Percentiles rank a stretch among this genome's conserved stretches.
phyloP scores from a whole-genome alignment of 2,329 filamentous ascomycete genomes.

The Exophiala aquamarina region DNA sequence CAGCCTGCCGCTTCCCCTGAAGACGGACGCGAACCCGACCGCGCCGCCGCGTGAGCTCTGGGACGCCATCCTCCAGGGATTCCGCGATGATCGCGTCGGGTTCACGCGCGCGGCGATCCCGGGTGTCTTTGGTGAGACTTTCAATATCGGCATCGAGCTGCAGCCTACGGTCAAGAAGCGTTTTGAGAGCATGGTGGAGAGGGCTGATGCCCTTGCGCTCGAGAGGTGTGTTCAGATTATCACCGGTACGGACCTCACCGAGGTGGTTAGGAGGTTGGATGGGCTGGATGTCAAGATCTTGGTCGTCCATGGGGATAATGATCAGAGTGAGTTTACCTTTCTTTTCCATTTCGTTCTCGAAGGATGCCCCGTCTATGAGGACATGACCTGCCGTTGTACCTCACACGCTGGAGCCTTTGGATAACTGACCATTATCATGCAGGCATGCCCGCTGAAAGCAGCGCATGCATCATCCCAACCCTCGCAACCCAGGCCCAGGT shows the following conservation, averaged over 20 bases:
- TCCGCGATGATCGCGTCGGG: conserved; percentile 26
- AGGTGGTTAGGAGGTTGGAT: conserved; percentile 24
- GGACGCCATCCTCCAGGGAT: conserved; percentile 30
- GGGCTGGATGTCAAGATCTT: conserved; percentile 24
- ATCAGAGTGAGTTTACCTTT: conserved; percentile 23
- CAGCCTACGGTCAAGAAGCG: conserved; percentile 23
- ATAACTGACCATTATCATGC: background rate
- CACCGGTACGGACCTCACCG: conserved; percentile 29
- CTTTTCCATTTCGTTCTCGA: too few relatives aligned
- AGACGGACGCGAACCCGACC: conserved; percentile 26
- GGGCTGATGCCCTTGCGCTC: conserved; percentile 31
- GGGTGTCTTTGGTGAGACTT: conserved; percentile 26
- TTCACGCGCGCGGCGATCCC: conserved; percentile 27
- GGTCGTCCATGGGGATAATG: conserved; percentile 32
- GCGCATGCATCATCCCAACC: conserved; percentile 26
- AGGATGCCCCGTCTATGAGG: too few relatives aligned
- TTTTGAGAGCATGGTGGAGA: conserved; percentile 27
- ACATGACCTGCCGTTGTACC: too few relatives aligned
- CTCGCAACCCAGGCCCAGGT: conserved; percentile 27
- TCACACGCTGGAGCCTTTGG: too few relatives aligned
- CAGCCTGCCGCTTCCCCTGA: conserved; percentile 27
- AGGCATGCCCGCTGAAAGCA: conserved; percentile 30
- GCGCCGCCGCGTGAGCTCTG: conserved; percentile 29
- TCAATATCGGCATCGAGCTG: conserved; percentile 23
- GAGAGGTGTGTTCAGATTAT: conserved; percentile 33